phyloP scores from a whole-genome alignment of 139 green algal species.

The Parachlorella kessleri region DNA sequence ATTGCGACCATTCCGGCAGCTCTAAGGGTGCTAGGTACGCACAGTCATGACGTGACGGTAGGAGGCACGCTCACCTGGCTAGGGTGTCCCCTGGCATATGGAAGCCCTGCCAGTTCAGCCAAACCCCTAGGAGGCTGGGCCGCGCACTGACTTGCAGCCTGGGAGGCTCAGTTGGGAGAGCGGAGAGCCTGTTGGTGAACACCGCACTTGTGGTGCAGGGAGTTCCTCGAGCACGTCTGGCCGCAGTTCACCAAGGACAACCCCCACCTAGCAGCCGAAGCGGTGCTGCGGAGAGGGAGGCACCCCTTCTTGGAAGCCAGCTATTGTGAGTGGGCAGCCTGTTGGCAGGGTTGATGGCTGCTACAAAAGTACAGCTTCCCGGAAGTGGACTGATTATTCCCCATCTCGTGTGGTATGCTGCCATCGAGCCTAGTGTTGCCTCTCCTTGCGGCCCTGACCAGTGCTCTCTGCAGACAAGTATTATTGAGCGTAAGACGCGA shows the following conservation, averaged over 20 bases:
- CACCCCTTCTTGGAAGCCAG: constrained; percentile 38
- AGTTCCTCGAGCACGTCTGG: constrained; percentile 41
- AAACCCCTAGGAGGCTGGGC: background rate
- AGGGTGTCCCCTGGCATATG: too few relatives aligned
- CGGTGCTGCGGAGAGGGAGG: constrained; percentile 15
- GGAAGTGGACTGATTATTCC: too few relatives aligned
- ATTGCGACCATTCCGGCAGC: constrained; percentile 43
- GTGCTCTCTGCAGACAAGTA: background rate
- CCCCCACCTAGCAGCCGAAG: constrained; percentile 39
- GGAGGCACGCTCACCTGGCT: background rate
- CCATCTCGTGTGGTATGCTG: background rate
- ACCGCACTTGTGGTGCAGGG: constrained; percentile 13
- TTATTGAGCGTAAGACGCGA: background rate
- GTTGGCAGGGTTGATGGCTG: background rate
- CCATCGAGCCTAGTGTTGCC: too few relatives aligned
- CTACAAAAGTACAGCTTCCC: background rate
- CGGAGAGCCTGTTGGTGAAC: background rate
- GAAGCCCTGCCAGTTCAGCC: background rate
- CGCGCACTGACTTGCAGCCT: background rate
- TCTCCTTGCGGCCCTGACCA: background rate
- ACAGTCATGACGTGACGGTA: background rate
- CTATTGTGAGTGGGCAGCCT: constrained; percentile 25
- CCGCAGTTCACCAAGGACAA: constrained; percentile 41
- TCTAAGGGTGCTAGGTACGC: constrained; percentile 31
- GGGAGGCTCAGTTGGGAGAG: too few relatives aligned